These are phyloP conservation scores for Fraxinus nigra DNA, from an alignment of 305 asterid species.

Conservation along the genomic window DNA sequence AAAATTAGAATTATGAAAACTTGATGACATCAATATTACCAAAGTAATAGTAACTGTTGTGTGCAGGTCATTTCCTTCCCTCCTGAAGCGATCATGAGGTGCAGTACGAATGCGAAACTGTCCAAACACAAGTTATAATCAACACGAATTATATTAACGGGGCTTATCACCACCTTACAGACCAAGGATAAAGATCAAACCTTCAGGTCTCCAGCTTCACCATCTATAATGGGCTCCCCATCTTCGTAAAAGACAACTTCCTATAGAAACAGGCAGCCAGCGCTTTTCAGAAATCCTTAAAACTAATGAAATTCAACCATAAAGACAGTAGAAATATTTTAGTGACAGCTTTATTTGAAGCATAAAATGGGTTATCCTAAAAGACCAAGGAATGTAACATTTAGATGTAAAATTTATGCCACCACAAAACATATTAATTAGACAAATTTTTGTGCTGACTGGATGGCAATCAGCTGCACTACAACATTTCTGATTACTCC, in stretches of 20 bases:
- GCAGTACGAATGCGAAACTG: constrained; percentile 89
- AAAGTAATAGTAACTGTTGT: constrained; percentile 74
- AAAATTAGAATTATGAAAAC: neutral
- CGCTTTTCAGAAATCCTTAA: neutral
- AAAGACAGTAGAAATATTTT: neutral
- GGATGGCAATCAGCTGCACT: neutral
- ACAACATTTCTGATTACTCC: neutral
- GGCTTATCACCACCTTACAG: neutral
- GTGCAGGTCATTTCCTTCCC: constrained; percentile 87
- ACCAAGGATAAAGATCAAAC: constrained; percentile 37
- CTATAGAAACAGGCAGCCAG: constrained; percentile 35
- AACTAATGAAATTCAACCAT: neutral
- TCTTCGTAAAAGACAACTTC: constrained; percentile 90
- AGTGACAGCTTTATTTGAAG: neutral
- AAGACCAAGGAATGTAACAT: neutral
- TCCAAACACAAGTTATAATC: constrained; percentile 5
- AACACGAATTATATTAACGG: neutral
- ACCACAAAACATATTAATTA: neutral
- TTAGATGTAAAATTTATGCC: neutral
- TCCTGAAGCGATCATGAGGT: constrained; percentile 76
- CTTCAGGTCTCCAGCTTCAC: constrained; percentile 95
- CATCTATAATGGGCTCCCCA: constrained; percentile 90
- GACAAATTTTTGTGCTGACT: neutral
- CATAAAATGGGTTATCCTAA: neutral
- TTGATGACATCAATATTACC: constrained; percentile 44